Base-by-base conservation (phyloP, 371 early-diverging fungal species). In the Circinella umbellata region DNA sequence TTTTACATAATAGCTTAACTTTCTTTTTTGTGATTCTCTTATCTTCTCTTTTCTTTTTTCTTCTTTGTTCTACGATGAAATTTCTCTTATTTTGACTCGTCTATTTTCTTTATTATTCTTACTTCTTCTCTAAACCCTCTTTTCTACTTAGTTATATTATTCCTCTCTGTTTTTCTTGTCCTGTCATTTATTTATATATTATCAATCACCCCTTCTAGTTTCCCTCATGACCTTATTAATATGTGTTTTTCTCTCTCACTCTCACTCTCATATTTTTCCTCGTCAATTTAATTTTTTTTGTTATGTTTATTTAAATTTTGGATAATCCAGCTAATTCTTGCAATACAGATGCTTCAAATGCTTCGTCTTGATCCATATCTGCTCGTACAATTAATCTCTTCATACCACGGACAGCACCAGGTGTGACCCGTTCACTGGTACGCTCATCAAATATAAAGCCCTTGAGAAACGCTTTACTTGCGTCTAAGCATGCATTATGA, bases 371-470 rank as follows among this genome's bases (percentile, higher is more conserved):
- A 17, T 69, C 69, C 39, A 71, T 39, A 46, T 70, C 73, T 11
- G 75, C 75, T 37, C 71, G 55, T 11, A 67, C 74, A 4, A 82
- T 73, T 35, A 85, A 64, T 37, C 72, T 62, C 60, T 86, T 88
- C 80, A 88, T 84, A 11, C 79, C 85, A 27, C 84, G 76, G 4
- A 88, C 73, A 5, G 85, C 86, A 20, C 62, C 63, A 18, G 81
- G 69, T 42, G 82, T 68, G 39, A 76, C 76, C 54, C 66, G 48
- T 8, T 70, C 73, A 10, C 61, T 36, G n/a, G 69, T 64, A 36
- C 39, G 49, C 1, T 68, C 59, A 62, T 76, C 73, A 4, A 65
- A 18, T 7, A 73, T 39, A 57, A 74, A 76, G 0, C 65, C 72
- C 39, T 63, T 53, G 37, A 76, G 38, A 73, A 77, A 73, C 54